phyloP scores from a whole-genome alignment of 495 filamentous ascomycete genomes.

The Ramalina peruviana region DNA sequence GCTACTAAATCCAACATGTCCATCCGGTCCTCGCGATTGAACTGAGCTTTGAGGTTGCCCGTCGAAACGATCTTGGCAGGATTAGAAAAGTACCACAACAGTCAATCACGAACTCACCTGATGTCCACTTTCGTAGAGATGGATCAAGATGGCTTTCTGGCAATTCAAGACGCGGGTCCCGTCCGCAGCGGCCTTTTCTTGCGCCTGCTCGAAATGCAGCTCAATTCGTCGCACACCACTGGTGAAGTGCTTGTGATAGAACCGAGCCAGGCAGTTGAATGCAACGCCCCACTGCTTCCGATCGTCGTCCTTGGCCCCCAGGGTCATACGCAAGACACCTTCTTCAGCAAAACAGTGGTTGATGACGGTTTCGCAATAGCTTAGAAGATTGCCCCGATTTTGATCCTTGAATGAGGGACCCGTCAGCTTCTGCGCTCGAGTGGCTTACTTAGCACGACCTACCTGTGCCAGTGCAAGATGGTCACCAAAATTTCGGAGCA shows the following conservation, averaged over 20 bases:
- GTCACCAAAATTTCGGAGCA: conserved; percentile 56
- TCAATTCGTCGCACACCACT: conserved; percentile 70
- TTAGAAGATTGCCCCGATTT: conserved; percentile 44
- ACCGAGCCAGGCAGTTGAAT: conserved; percentile 59
- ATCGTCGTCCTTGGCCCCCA: conserved; percentile 34
- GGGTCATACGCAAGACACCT: conserved; percentile 51
- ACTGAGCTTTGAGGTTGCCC: conserved; percentile 48
- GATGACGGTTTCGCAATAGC: conserved; percentile 64
- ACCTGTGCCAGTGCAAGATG: conserved; percentile 52
- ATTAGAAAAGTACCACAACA: conserved; percentile 13
- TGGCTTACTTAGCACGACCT: conserved; percentile 12
- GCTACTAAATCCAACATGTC: conserved; percentile 59
- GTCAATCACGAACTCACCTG: conserved; percentile 37
- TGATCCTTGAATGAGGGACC: conserved; percentile 12
- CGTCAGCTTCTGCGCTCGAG: conserved; percentile 2
- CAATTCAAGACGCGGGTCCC: conserved; percentile 54
- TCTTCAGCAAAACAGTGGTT: conserved; percentile 58
- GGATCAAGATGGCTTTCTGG: conserved; percentile 47
- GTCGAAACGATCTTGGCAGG: conserved; percentile 43
- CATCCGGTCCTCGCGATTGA: conserved; percentile 55
- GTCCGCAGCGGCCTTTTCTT: conserved; percentile 41
- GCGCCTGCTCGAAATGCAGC: conserved; percentile 46
- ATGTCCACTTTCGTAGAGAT: conserved; percentile 58
- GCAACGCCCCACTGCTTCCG: conserved; percentile 68
- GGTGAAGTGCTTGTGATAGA: conserved; percentile 71